Conservation (phyloP, 805 yeast genomes). For the Debaryomyces prosopidis region DNA sequence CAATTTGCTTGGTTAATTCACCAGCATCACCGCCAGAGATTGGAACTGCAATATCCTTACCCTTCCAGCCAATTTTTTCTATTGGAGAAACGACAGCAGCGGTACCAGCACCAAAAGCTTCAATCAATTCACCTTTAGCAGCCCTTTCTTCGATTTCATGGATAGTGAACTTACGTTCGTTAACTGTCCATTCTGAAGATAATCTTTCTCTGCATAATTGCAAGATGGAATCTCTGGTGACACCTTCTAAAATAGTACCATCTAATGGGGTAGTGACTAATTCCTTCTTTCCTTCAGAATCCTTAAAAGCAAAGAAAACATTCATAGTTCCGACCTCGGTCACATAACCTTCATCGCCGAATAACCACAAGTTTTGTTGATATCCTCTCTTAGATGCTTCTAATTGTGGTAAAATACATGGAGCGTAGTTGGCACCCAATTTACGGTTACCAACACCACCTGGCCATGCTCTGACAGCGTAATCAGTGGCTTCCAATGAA, state of each 20-base stretch:
- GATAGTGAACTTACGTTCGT: conserved; percentile 83
- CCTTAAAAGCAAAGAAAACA: conserved; percentile 82
- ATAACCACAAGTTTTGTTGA: conserved; percentile 96
- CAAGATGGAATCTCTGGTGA: conserved; percentile 88
- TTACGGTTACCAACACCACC: conserved; percentile 97
- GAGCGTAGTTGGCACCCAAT: conserved; percentile 97
- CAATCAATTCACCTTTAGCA: conserved; percentile 77
- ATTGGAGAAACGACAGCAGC: conserved; percentile 97
- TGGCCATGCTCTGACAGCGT: conserved; percentile 99
- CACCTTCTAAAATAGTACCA: conserved; percentile 96
- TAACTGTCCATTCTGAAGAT: conserved; percentile 77
- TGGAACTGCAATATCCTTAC: conserved; percentile 74
- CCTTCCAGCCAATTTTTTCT: conserved; percentile 80
- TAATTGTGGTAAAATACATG: conserved; percentile 86
- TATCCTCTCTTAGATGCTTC: conserved; percentile 90
- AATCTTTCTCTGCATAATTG: conserved; percentile 75
- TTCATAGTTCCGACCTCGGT: conserved; percentile 99
- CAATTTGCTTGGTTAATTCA: conserved; percentile 71
- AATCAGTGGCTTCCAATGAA: conserved; percentile 88
- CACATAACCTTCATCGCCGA: conserved; percentile 80
- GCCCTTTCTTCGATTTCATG: conserved; percentile 78
- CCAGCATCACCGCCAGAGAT: conserved; percentile 81
- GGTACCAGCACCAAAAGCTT: conserved; percentile 96
- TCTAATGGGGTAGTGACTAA: conserved; percentile 95
- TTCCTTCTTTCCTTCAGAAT: conserved; percentile 84